Base-by-base conservation (phyloP, 139 green algal species). In the Chlamydomonas sp. region DNA sequence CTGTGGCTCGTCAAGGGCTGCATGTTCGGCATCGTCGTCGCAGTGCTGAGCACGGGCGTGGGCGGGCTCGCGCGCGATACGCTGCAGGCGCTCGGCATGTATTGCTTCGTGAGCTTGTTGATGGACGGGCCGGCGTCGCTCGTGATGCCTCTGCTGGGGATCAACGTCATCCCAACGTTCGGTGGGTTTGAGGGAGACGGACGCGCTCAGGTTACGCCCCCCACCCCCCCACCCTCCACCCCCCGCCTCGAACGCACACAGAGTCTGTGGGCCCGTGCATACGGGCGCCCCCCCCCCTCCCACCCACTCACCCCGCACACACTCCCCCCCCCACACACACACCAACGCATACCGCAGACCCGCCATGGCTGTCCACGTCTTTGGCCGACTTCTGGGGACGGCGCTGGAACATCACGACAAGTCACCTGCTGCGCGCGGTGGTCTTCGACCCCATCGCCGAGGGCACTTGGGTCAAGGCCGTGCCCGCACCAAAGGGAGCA, bases 361-460 rank as follows among this genome's bases (percentile, higher is more conserved):
- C 67, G 37, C 79, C 79, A 3, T 84, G 74, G 74, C 33, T 77
- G 65, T 49, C 33, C 59, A 47, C 30, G 20, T 77, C 64, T 0
- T 38, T 81, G 48, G 71, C 74, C 8, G 79, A 84, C 58, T 84
- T 78, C 38, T 84, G 79, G 79, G 67, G 63, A 29, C 72, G 70
- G 13, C 57, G 79, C 22, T 81, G 75, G 79, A 84, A 84, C 59
- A 84, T 81, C 72, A 75, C 79, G 16, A 74, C 70, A 22, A 35
- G 36, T 13, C 59, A 72, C 16, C 48, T 66, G 0, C 72, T 84
- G 33, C 58, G 75, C 3, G 50, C 69, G 2, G 35, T 81, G 4
- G 58, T 79, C 16, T 84, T 80, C 60, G 79, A 84, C 50, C 50
- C 65, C 0, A 49, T 84, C 5, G 58, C 73, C 2, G 72, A 80